Conservation (phyloP, 768 basidiomycete species). For the Galerina marginata region DNA sequence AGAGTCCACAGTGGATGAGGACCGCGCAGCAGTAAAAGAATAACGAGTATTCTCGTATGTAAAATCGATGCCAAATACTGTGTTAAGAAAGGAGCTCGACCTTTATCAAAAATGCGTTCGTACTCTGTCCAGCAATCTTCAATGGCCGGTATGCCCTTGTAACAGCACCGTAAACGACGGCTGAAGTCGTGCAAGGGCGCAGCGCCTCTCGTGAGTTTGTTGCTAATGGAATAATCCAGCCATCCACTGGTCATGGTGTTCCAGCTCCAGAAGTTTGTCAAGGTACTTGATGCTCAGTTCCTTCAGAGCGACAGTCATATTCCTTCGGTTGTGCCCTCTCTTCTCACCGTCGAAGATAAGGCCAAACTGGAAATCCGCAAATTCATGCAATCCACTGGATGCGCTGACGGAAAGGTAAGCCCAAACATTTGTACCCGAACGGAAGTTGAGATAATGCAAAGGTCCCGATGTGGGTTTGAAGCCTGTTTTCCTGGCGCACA, state of each 20-base stretch:
- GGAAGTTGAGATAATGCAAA: constrained; percentile 98
- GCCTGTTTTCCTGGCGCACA: constrained; percentile 97
- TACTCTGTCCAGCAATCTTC: constrained; percentile 93
- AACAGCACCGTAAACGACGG: constrained; percentile 47
- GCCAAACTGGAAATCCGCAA: constrained; percentile 98
- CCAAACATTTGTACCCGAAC: constrained; percentile 99
- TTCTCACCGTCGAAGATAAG: constrained; percentile 99
- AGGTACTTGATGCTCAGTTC: constrained; percentile 98
- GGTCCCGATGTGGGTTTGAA: constrained; percentile 99
- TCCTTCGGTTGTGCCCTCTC: constrained; percentile 75
- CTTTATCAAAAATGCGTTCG: constrained; percentile 95
- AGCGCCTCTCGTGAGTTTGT: constrained; percentile 90
- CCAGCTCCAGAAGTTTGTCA: constrained; percentile 93
- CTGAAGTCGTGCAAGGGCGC: constrained; percentile 87
- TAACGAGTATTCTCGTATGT: too few relatives aligned
- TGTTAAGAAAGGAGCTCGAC: constrained; percentile 95
- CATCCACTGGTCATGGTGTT: constrained; percentile 99
- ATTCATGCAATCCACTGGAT: constrained; percentile 97
- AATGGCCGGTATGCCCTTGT: constrained; percentile 92
- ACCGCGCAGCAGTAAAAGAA: constrained; percentile 91
- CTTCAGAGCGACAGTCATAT: constrained; percentile 67
- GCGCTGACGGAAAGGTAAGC: constrained; percentile 98
- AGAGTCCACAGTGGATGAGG: constrained; percentile 94
- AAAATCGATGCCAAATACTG: constrained; percentile 71
- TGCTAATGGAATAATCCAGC: constrained; percentile 96